Percentiles rank a stretch among this genome's conserved stretches.
Evolutionary conservation across 2,329 filamentous ascomycete genomes (phyloP).

Genomic region (Aspergillus costaricaensis): DNA sequence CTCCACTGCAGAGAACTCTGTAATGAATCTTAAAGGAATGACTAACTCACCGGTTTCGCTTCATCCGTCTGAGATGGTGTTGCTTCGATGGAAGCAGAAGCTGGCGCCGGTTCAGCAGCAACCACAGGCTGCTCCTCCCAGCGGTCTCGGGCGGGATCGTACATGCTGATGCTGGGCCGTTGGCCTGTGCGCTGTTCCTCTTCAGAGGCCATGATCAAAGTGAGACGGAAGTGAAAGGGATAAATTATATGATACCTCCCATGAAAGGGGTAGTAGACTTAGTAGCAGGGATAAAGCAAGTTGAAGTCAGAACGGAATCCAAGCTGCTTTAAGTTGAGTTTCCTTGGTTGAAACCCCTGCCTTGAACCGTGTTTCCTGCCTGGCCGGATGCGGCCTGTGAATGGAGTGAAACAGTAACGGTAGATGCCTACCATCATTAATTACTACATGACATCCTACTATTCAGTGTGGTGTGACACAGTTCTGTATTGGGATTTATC

Average conservation of each 20-base stretch:
- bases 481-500: background rate
- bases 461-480: background rate
- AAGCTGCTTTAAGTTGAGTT: background rate
- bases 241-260: background rate
- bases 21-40: no score
- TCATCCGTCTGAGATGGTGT: background rate
- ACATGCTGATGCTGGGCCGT: slow-evolving; percentile 20
- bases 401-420: background rate
- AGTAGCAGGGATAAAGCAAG: background rate
- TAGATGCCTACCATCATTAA: background rate
- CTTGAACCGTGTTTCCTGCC: slow-evolving; percentile 18
- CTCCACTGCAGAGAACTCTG: no score
- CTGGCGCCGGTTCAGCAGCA: background rate
- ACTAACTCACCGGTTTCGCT: no score
- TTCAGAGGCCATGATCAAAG: slow-evolving; percentile 12
- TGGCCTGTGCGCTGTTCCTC: slow-evolving; percentile 9
- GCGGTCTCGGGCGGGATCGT: slow-evolving; percentile 28
- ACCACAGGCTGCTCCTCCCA: slow-evolving; percentile 20
- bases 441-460: background rate
- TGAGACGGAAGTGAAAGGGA: background rate
- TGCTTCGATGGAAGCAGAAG: background rate
- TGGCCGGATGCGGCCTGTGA: slow-evolving; percentile 21
- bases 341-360: slow-evolving; percentile 20
- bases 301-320: background rate
- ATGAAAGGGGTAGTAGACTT: background rate